These are phyloP conservation scores for Chytriomyces confervae DNA, from an alignment of 192 early-diverging fungal species.

Conservation along the genomic window DNA sequence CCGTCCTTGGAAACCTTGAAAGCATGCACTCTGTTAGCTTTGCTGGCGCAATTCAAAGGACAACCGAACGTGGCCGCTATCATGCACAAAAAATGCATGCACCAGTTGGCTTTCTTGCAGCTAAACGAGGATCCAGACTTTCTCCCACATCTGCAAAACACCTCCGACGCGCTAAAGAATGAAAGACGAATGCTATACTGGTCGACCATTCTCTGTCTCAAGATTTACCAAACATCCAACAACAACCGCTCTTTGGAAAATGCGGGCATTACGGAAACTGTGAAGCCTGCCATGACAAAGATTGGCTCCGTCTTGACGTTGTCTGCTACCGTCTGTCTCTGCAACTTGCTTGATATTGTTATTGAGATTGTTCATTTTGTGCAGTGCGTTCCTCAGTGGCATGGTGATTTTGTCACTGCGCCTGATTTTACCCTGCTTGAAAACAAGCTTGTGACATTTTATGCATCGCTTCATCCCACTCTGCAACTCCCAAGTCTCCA, in stretches of 20 bases:
- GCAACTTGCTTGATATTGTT: not conserved
- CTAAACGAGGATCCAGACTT: not conserved
- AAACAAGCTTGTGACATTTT: not conserved
- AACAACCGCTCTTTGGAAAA: not conserved
- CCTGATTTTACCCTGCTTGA: not conserved
- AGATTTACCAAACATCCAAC: not conserved
- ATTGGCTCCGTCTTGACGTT: not conserved
- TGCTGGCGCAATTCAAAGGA: not conserved
- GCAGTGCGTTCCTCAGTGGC: not conserved
- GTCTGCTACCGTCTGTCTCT: constrained; percentile 10
- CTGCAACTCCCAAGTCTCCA: not conserved
- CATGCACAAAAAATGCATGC: not conserved
- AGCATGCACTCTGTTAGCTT: not conserved
- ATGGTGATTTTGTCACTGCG: not conserved
- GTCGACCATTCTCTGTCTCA: not conserved
- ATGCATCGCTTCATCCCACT: not conserved
- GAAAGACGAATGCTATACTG: constrained; percentile 1
- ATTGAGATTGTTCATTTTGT: not conserved
- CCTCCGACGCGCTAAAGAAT: not conserved
- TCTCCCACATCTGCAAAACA: not conserved
- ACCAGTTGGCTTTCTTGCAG: not conserved
- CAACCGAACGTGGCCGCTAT: not conserved
- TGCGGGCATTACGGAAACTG: not conserved
- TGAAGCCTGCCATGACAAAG: not conserved
- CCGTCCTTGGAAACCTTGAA: not conserved